Evolutionary conservation across 257 asterid genomes (phyloP).

Genomic region (Buddleja alternifolia): DNA sequence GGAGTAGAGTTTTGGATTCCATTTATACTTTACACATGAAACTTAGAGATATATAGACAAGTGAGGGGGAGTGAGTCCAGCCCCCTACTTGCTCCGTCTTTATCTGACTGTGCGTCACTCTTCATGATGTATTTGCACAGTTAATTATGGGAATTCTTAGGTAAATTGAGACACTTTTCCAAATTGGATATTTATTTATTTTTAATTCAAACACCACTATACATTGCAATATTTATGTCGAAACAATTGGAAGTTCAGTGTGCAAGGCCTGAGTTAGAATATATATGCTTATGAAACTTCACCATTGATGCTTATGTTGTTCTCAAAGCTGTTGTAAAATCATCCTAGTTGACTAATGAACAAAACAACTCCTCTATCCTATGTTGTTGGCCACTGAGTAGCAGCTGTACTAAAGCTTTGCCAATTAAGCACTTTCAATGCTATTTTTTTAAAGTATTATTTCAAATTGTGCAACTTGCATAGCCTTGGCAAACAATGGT

Average conservation of each 20-base stretch:
- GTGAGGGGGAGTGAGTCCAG: no score
- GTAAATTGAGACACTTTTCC: not conserved
- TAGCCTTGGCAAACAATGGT: conserved; percentile 28
- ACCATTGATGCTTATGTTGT: conserved; percentile 14
- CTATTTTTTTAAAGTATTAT: conserved; percentile 23
- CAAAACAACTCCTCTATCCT: not conserved
- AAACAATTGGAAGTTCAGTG: not conserved
- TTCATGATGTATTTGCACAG: not conserved
- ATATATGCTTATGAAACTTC: conserved; percentile 10
- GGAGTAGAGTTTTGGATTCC: no score
- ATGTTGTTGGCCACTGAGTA: not conserved
- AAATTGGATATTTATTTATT: not conserved
- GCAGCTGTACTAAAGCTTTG: conserved; percentile 10
- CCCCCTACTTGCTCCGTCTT: no score
- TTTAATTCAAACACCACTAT: not conserved
- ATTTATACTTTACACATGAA: no score
- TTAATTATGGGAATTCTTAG: not conserved
- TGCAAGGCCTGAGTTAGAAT: conserved; percentile 13
- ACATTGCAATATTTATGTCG: not conserved
- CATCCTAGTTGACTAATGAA: not conserved
- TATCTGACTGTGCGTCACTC: not conserved
- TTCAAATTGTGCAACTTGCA: conserved; percentile 45
- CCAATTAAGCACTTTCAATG: conserved; percentile 3
- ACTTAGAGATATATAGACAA: no score
- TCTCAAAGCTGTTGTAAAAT: not conserved